Conservation (phyloP, 1,139 yeast genomes). For the Geotrichum phurueaensis region DNA sequence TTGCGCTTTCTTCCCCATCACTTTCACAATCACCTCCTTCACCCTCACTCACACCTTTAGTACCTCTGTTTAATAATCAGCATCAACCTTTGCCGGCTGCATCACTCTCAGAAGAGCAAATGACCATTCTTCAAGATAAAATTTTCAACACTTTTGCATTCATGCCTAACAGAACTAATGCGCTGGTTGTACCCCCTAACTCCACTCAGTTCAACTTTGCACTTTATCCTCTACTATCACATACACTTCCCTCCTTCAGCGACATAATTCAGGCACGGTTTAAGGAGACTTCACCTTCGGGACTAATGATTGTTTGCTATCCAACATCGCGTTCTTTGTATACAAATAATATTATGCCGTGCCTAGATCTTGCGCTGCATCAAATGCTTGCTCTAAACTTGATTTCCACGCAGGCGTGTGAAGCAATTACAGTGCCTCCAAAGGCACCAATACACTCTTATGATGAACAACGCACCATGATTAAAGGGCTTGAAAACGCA, state of each 20-base stretch:
- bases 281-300: constrained; percentile 26
- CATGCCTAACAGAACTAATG: constrained; percentile 9
- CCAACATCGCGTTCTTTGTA: constrained; percentile 27
- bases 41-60: not conserved
- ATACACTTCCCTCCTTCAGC: constrained; percentile 24
- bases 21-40: constrained; percentile 2
- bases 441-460: constrained; percentile 19
- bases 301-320: constrained; percentile 25
- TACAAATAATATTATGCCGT: constrained; percentile 23
- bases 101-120: not conserved
- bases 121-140: constrained; percentile 6
- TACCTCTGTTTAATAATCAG: not conserved
- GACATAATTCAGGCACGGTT: constrained; percentile 22
- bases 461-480: constrained; percentile 19
- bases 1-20: not conserved
- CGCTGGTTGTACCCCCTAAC: constrained; percentile 25
- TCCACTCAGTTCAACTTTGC: constrained; percentile 26
- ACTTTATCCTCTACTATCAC: constrained; percentile 28
- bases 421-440: constrained; percentile 26
- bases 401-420: constrained; percentile 28
- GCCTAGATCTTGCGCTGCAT: constrained; percentile 27
- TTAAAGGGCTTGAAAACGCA: constrained; percentile 19
- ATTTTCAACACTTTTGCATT: constrained; percentile 23
- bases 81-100: not conserved
- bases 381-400: constrained; percentile 28